A percentile compares a stretch with the other conserved stretches of the same genome.
Conservation (phyloP, 192 early-diverging fungal genomes). For the Rhizoclosmatium globosum region DNA sequence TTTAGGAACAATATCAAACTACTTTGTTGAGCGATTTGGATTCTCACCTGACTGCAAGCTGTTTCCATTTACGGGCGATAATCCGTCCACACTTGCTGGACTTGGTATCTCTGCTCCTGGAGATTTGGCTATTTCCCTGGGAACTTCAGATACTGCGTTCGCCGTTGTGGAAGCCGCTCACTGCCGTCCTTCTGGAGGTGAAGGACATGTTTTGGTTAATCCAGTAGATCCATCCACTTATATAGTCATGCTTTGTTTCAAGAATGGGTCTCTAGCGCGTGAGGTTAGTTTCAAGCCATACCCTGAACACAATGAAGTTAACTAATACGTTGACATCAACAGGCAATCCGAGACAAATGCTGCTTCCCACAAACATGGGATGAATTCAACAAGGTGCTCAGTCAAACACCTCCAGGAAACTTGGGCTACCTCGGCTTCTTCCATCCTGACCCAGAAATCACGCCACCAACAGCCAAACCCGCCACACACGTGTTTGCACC, state of each 20-base stretch:
- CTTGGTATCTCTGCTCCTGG: slow-evolving; percentile 57
- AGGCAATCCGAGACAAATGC: slow-evolving; percentile 64
- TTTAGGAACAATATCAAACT: slow-evolving; percentile 62
- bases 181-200: slow-evolving; percentile 46
- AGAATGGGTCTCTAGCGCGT: slow-evolving; percentile 85
- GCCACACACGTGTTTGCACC: slow-evolving; percentile 68
- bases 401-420: slow-evolving; percentile 14
- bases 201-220: slow-evolving; percentile 69
- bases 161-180: slow-evolving; percentile 50
- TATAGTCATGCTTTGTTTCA: slow-evolving; percentile 84
- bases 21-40: slow-evolving; percentile 74
- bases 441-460: slow-evolving; percentile 77
- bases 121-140: slow-evolving; percentile 76
- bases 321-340: not conserved
- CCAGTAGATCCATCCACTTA: slow-evolving; percentile 65
- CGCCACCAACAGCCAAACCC: slow-evolving; percentile 64
- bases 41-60: slow-evolving; percentile 58
- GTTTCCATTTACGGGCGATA: slow-evolving; percentile 60
- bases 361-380: slow-evolving; percentile 64
- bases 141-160: slow-evolving; percentile 83
- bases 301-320: not conserved
- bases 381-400: slow-evolving; percentile 60
- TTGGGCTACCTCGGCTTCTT: slow-evolving; percentile 71
- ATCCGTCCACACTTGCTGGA: slow-evolving; percentile 73
- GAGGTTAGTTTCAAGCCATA: slow-evolving; percentile 43